A percentile compares a stretch with the other conserved stretches of the same genome.
phyloP scores from a whole-genome alignment of 78 protist genomes.

The Diacronema lutheri region DNA sequence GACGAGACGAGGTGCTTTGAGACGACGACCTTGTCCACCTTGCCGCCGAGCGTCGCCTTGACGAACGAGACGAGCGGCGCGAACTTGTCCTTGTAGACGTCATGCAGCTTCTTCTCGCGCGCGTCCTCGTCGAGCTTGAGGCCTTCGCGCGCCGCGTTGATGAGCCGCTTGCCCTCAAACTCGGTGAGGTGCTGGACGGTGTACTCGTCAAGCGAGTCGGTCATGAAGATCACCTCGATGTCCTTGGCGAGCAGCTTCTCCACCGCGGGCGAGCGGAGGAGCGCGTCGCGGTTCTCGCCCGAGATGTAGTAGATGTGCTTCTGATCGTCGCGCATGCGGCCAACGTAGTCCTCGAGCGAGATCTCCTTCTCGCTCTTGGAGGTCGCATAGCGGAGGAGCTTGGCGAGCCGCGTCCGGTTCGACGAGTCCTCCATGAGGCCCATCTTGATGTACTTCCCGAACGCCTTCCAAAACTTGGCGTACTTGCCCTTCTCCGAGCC shows the following conservation, averaged over 20 bases:
- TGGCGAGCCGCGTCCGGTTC: slow-evolving; percentile 79
- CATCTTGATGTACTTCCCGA: slow-evolving; percentile 85
- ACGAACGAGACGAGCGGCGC: slow-evolving; percentile 72
- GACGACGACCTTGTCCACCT: slow-evolving; percentile 61
- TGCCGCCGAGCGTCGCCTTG: slow-evolving; percentile 57
- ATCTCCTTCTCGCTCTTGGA: slow-evolving; percentile 22
- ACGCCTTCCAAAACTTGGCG: slow-evolving; percentile 79
- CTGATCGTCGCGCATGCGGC: slow-evolving; percentile 85
- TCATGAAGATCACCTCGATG: slow-evolving; percentile 92
- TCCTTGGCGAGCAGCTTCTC: slow-evolving; percentile 81
- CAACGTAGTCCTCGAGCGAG: slow-evolving; percentile 85
- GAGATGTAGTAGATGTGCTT: slow-evolving; percentile 87
- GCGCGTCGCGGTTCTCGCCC: slow-evolving; percentile 64
- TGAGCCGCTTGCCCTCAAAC: slow-evolving; percentile 72
- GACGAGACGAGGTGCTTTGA: slow-evolving; percentile 73
- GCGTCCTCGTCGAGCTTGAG: slow-evolving; percentile 72
- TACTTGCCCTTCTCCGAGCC: slow-evolving; percentile 64
- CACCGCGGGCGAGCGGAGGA: slow-evolving; percentile 42
- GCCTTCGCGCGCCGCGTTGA: slow-evolving; percentile 86
- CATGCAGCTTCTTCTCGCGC: slow-evolving; percentile 28
- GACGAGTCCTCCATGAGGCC: slow-evolving; percentile 94
- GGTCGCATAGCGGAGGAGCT: slow-evolving; percentile 85
- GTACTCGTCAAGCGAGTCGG: slow-evolving; percentile 97
- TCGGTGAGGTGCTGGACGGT: slow-evolving; percentile 68
- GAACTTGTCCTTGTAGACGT: slow-evolving; percentile 30